Conservation (phyloP, 345 rosid species). For the Gossypium turneri region DNA sequence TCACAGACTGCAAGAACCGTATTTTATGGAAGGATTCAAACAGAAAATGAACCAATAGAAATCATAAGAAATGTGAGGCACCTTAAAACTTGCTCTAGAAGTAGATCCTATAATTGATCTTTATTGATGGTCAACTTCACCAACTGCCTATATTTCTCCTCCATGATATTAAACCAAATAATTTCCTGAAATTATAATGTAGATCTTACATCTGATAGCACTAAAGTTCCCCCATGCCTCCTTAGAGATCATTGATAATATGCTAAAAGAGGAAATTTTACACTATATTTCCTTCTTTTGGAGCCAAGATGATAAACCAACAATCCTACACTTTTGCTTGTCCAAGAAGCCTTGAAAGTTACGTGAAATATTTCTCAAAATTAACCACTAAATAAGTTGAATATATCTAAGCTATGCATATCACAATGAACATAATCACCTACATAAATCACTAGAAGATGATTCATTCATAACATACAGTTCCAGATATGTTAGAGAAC, state of each 20-base stretch:
- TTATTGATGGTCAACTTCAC: not conserved
- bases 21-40: not conserved
- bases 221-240: constrained; percentile 2
- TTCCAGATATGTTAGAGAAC: not conserved
- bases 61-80: not conserved
- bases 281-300: not conserved
- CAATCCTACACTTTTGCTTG: not conserved
- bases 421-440: not conserved
- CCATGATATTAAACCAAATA: not conserved
- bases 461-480: not conserved
- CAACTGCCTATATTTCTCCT: not conserved
- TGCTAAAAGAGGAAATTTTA: not conserved
- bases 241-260: not conserved
- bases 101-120: not conserved
- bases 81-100: not conserved
- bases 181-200: not conserved
- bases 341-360: not conserved
- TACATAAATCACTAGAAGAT: not conserved
- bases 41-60: not conserved
- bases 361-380: not conserved
- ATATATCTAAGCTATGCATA: not conserved
- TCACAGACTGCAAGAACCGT: not conserved
- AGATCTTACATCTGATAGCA: not conserved
- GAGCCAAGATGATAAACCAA: not conserved
- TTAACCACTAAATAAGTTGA: not conserved